phyloP scores from a whole-genome alignment of 805 yeast species.

The Kregervanrija pseudodelftensis region DNA sequence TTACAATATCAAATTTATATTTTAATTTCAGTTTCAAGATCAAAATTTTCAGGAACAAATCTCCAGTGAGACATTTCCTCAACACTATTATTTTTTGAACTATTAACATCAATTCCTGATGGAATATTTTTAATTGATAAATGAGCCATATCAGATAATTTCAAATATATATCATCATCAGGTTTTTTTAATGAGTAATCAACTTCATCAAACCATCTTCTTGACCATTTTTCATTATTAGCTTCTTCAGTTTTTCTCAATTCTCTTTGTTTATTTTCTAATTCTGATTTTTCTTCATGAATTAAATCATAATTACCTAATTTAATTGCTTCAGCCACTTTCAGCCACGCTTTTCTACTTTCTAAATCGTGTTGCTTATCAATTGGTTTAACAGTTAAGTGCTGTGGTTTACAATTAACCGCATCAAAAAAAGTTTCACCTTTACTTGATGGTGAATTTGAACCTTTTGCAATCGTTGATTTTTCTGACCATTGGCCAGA shows the following conservation, averaged over 20 bases:
- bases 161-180: slow-evolving; percentile 25
- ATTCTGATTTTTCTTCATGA: slow-evolving; percentile 62
- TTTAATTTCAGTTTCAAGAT: slow-evolving; percentile 50
- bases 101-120: slow-evolving; percentile 44
- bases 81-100: slow-evolving; percentile 42
- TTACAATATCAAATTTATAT: slow-evolving; percentile 19
- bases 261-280: slow-evolving; percentile 84
- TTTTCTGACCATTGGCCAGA: slow-evolving; percentile 89
- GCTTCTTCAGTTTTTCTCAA: slow-evolving; percentile 67
- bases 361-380: slow-evolving; percentile 77
- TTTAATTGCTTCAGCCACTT: slow-evolving; percentile 83
- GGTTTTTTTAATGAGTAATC: slow-evolving; percentile 28
- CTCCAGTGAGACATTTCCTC: slow-evolving; percentile 61
- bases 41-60: slow-evolving; percentile 47
- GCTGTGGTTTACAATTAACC: slow-evolving; percentile 39
- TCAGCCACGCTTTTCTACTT: slow-evolving; percentile 81
- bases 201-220: slow-evolving; percentile 69
- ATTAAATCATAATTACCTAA: slow-evolving; percentile 70
- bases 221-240: slow-evolving; percentile 60
- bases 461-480: slow-evolving; percentile 57
- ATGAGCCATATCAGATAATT: slow-evolving; percentile 40
- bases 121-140: slow-evolving; percentile 60
- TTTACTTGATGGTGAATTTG: slow-evolving; percentile 34
- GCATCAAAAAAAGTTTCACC: slow-evolving; percentile 62
- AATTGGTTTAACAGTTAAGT: slow-evolving; percentile 68